Conservation (phyloP, 129 eudicot species). For the Flaveria bidentis region DNA sequence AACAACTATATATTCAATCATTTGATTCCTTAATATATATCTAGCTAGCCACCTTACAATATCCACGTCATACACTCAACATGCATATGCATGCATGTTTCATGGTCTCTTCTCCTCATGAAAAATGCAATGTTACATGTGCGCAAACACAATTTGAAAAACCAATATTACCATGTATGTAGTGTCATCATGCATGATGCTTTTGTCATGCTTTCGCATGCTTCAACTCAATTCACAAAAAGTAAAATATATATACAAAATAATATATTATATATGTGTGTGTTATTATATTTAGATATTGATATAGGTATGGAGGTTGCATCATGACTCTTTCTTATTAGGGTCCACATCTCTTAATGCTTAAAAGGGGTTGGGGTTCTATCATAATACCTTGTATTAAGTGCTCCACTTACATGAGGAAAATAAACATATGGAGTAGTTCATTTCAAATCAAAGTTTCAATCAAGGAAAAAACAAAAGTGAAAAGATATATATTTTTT, state of each 20-base stretch:
- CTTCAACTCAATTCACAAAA: constrained; percentile 32
- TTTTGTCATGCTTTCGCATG: constrained; percentile 78
- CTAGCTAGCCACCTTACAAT: constrained; percentile 23
- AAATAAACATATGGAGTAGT: constrained; percentile 24
- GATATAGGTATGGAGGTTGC: constrained; percentile 33
- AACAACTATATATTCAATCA: constrained; percentile 24
- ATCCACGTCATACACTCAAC: constrained; percentile 9
- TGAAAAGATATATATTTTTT: constrained; percentile 13
- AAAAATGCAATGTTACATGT: constrained; percentile 4
- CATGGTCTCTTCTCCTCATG: not conserved
- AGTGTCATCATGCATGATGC: constrained; percentile 34
- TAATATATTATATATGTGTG: too few species aligned
- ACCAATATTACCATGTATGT: not conserved
- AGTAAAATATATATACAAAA: not conserved
- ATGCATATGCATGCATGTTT: constrained; percentile 28
- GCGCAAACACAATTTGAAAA: not conserved
- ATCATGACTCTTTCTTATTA: constrained; percentile 30
- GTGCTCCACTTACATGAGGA: constrained; percentile 60
- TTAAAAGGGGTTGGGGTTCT: constrained; percentile 20
- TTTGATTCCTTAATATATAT: constrained; percentile 25
- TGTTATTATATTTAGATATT: not conserved
- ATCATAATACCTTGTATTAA: constrained; percentile 38
- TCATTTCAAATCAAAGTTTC: constrained; percentile 16
- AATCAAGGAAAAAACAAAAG: constrained; percentile 4
- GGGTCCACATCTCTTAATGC: constrained; percentile 36